Conservation (phyloP, 768 basidiomycete genomes). For the Phlebiopsis gigantea region DNA sequence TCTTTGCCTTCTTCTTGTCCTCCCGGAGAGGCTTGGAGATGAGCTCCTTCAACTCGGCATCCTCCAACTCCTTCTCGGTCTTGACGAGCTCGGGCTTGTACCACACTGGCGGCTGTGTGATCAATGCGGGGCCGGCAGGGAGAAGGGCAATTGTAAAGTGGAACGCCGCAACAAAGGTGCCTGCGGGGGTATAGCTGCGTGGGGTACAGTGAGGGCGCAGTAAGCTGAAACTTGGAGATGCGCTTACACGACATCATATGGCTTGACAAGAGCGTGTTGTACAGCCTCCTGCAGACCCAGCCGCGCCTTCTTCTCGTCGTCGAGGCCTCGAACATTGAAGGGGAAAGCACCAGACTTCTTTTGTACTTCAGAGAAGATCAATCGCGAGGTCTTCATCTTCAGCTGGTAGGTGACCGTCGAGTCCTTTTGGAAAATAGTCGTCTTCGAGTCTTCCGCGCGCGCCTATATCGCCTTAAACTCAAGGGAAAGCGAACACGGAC, state of each 20-base stretch:
- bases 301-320: conserved; percentile 93
- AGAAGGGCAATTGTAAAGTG: conserved; percentile 96
- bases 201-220: neutral
- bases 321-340: conserved; percentile 90
- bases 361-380: conserved; percentile 96
- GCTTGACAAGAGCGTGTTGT: conserved; percentile 88
- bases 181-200: conserved; percentile 68
- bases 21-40: conserved; percentile 79
- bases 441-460: conserved; percentile 82
- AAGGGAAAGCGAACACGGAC: neutral
- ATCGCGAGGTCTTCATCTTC: conserved; percentile 96
- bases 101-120: conserved; percentile 88
- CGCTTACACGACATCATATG: conserved; percentile 89
- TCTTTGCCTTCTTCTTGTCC: conserved; percentile 91
- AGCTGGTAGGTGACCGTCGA: conserved; percentile 85
- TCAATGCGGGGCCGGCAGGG: conserved; percentile 79
- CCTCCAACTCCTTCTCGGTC: conserved; percentile 84
- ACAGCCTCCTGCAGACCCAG: conserved; percentile 96
- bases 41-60: conserved; percentile 78
- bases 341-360: conserved; percentile 98
- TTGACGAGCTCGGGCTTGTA: conserved; percentile 90
- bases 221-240: no score
- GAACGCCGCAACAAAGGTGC: conserved; percentile 89
- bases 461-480: conserved; percentile 49
- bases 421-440: conserved; percentile 90